Base-by-base conservation (phyloP, 768 basidiomycete genomes). In the Podaxis sp. region DNA sequence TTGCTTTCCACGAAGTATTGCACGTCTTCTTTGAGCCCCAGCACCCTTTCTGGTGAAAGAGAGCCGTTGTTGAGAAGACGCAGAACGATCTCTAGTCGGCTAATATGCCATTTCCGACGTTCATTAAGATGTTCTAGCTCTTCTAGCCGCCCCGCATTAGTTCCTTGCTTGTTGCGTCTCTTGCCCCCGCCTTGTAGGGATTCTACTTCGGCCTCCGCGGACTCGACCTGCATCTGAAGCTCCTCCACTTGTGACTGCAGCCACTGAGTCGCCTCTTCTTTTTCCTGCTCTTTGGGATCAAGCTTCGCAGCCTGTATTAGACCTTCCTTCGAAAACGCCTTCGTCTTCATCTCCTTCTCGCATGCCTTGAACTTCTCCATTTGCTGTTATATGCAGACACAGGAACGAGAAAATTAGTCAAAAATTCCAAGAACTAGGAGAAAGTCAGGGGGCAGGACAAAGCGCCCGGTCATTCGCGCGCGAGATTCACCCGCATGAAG, bases 291-390 rank as follows among this genome's bases (percentile, higher is more conserved):
- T 72, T 94, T 95, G 59, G 97, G 97, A 76, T 98, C 97, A 24
- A 98, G 87, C 70, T 93, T 94, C 40, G 93, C 85, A 11, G 94
- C 93, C 64, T 95, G 93, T 64, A 90, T 97, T 46, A 99, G 82
- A 46, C 97, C 97, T 76, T 98, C 97, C 72, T 98, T 99, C 19
- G 96, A 98, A 77, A 98, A 99, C 0, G 97, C 97, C 75, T 99
- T 99, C 63, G 97, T 98, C 84, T 99, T 99, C 96, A 98, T 98
- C 78, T 99, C 97, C 80, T 98, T 99, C 80, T 99, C 97, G 78
- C 96, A 95, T 24, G 96, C 96, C 71, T 99, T 99, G 86, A 99
- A 99, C 73, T 94, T 96, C 80, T 99, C 97, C 97, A 99, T 99
- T 98, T 98, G 97, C 97, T 98, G 75, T 61, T 64, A 63, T 72